Percentiles rank a stretch among this genome's conserved stretches.
These are phyloP conservation scores for Pythium folliculosum DNA, from an alignment of 352 stramenopile genomes.

Conservation along the genomic window DNA sequence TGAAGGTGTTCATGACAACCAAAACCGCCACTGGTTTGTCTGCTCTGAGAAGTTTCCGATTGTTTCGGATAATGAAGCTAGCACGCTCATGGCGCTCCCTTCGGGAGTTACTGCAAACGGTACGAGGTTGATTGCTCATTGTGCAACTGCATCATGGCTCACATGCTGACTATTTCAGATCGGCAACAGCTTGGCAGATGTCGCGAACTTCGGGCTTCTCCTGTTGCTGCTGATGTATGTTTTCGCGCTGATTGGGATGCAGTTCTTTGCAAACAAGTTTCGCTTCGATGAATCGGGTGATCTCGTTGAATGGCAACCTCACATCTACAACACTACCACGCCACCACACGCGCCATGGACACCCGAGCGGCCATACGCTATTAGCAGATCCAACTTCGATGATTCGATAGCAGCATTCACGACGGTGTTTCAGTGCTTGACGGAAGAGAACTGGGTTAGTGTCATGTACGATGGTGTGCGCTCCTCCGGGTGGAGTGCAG, in stretches of 20 bases:
- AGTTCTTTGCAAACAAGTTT: conserved; percentile 87
- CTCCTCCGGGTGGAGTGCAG: conserved; percentile 36
- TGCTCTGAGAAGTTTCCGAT: conserved; percentile 74
- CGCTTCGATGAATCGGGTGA: conserved; percentile 62
- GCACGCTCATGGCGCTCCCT: conserved; percentile 89
- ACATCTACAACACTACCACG: conserved; percentile 43
- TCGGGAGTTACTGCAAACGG: conserved; percentile 77
- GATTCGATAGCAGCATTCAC: conserved; percentile 59
- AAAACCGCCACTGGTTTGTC: conserved; percentile 55
- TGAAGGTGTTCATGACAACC: conserved; percentile 33
- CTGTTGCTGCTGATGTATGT: conserved; percentile 90
- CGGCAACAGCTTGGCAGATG: conserved; percentile 71
- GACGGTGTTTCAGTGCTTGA: conserved; percentile 87
- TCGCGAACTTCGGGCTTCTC: conserved; percentile 87
- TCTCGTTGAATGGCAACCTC: conserved; percentile 39
- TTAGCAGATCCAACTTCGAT: conserved; percentile 57
- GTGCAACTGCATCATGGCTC: not conserved
- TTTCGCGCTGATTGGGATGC: conserved; percentile 74
- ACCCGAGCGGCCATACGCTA: conserved; percentile 39
- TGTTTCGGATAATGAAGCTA: conserved; percentile 91
- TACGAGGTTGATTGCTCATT: conserved; percentile 13
- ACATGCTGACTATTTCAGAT: conserved; percentile 37
- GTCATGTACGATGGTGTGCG: conserved; percentile 85
- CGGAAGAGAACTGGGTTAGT: conserved; percentile 88
- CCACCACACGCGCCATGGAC: conserved; percentile 46